Evolutionary conservation across 2,329 filamentous ascomycete species (phyloP).

Genomic region (Fusarium miscanthi): DNA sequence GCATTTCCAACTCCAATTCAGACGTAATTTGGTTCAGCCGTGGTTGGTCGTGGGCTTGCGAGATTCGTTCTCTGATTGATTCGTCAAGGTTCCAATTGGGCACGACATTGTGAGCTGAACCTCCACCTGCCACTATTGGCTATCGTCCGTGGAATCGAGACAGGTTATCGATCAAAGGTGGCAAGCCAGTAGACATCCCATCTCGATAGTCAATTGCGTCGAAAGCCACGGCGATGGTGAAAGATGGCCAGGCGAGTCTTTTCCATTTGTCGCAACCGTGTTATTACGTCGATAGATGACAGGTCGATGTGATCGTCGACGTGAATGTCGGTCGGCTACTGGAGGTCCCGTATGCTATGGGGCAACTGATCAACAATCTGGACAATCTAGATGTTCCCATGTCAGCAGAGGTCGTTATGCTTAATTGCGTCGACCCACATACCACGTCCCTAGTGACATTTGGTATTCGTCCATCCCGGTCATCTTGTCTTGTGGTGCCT

Average conservation of each 20-base stretch:
- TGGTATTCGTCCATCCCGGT: neutral
- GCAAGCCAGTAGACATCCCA: neutral
- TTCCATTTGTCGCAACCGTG: neutral
- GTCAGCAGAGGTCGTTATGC: slow-evolving; percentile 30
- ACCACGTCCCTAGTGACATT: slow-evolving; percentile 11
- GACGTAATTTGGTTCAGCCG: slow-evolving; percentile 15
- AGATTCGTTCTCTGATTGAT: slow-evolving; percentile 9
- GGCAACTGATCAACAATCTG: slow-evolving; percentile 5
- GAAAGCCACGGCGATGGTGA: slow-evolving; percentile 40
- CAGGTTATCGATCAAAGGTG: neutral
- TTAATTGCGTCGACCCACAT: slow-evolving; percentile 32
- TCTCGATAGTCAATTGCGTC: slow-evolving; percentile 35
- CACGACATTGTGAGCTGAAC: slow-evolving; percentile 17
- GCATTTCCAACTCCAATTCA: slow-evolving; percentile 10
- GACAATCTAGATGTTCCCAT: slow-evolving; percentile 13
- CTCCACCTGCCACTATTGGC: slow-evolving; percentile 26
- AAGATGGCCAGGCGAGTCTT: slow-evolving; percentile 8
- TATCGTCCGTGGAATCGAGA: neutral
- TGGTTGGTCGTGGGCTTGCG: slow-evolving; percentile 5
- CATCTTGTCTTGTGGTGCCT: slow-evolving; percentile 1
- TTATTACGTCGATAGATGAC: slow-evolving; percentile 18
- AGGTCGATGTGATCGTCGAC: neutral
- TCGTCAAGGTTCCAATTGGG: slow-evolving; percentile 23
- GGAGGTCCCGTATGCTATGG: neutral
- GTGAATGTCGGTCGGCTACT: neutral